Evolutionary conservation across 257 asterid genomes (phyloP).

Genomic region (Solanum gandarillasii): DNA sequence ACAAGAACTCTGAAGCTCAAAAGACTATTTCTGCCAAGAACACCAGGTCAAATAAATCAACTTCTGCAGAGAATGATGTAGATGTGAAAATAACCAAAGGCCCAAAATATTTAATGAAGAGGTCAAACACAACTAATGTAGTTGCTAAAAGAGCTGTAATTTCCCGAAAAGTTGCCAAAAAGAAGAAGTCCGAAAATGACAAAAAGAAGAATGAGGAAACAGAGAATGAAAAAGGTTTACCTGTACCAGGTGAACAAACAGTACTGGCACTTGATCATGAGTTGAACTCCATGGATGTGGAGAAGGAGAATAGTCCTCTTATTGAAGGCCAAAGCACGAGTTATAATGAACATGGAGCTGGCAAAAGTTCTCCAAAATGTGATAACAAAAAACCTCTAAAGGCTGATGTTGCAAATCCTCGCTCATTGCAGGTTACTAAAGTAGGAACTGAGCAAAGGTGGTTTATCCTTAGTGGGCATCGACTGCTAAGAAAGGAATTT

Average conservation of each 20-base stretch:
- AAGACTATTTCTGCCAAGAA: slow-evolving; percentile 11
- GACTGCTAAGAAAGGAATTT: slow-evolving; percentile 76
- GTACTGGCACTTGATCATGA: background rate
- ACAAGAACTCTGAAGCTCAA: slow-evolving; percentile 16
- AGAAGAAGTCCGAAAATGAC: background rate
- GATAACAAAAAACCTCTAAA: slow-evolving; percentile 9
- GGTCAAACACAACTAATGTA: slow-evolving; percentile 12
- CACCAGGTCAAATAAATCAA: slow-evolving; percentile 14
- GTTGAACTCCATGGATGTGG: slow-evolving; percentile 29
- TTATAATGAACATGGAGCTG: slow-evolving; percentile 7
- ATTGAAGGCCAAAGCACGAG: background rate
- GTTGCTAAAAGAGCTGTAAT: slow-evolving; percentile 5
- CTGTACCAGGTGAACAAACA: background rate
- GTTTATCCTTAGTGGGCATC: slow-evolving; percentile 79
- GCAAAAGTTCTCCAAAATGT: slow-evolving; percentile 5
- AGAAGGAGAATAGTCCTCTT: slow-evolving; percentile 30
- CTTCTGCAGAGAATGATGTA: slow-evolving; percentile 10
- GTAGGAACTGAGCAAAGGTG: slow-evolving; percentile 35
- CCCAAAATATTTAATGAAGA: slow-evolving; percentile 32
- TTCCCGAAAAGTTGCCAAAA: slow-evolving; percentile 9
- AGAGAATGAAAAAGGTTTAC: slow-evolving; percentile 1
- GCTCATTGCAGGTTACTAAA: slow-evolving; percentile 1
- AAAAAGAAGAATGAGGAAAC: background rate
- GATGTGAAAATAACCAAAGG: slow-evolving; percentile 19
- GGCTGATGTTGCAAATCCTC: background rate